phyloP scores from a whole-genome alignment of 331 rosid genomes.

The Pyracantha coccinea region DNA sequence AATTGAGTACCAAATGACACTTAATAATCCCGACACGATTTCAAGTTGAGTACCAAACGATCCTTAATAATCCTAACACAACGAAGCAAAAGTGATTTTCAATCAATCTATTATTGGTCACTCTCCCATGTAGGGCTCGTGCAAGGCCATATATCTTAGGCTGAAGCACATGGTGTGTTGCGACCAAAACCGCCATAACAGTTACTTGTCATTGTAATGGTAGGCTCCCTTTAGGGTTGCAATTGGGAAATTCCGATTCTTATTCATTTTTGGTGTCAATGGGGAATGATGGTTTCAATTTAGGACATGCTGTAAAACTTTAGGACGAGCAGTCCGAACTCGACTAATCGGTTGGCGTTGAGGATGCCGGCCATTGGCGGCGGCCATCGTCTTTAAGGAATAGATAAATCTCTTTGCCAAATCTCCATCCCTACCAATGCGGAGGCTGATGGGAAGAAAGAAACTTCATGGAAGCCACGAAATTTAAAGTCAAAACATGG shows the following conservation, averaged over 20 bases:
- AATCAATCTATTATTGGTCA: not conserved
- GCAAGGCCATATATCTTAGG: not conserved
- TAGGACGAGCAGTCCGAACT: not conserved
- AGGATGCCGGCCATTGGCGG: not conserved
- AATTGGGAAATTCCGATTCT: not conserved
- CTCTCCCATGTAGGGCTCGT: not conserved
- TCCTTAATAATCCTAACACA: fast-evolving
- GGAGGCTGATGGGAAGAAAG: not conserved
- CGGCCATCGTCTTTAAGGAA: not conserved
- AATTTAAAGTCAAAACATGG: not conserved
- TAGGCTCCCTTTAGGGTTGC: not conserved
- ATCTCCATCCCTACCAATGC: not conserved
- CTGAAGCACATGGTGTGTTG: not conserved
- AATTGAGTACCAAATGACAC: too few relatives aligned
- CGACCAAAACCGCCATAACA: not conserved
- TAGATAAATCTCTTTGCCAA: not conserved
- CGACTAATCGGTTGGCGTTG: not conserved
- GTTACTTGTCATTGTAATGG: not conserved
- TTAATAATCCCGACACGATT: too few relatives aligned
- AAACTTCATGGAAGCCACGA: not conserved
- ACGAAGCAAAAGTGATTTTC: not conserved
- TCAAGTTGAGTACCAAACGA: too few relatives aligned
- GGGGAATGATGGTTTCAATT: too few relatives aligned
- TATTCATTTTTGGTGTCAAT: too few relatives aligned
- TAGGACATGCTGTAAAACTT: not conserved